Conservation (phyloP, 1,284 basidiomycete genomes). For the Microbotryomycetes sp. region DNA sequence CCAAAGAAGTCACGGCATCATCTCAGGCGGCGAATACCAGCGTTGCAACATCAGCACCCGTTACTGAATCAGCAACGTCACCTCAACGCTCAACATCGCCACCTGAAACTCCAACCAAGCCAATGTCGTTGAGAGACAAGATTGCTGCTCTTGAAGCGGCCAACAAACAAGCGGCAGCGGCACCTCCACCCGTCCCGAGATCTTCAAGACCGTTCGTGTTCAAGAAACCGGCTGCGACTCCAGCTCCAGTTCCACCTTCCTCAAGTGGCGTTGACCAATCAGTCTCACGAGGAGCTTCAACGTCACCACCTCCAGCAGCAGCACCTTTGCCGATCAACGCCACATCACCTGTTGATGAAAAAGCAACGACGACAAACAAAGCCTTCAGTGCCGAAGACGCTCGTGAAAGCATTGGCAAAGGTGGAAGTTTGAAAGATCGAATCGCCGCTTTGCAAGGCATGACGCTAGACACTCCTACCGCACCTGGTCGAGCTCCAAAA, state of each 20-base stretch:
- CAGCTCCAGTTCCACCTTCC: slow-evolving; percentile 27
- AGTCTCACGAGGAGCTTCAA: slow-evolving; percentile 23
- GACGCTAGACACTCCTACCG: slow-evolving; percentile 49
- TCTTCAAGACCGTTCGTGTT: slow-evolving; percentile 52
- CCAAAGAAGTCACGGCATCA: neutral
- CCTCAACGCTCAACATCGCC: neutral
- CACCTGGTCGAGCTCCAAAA: slow-evolving; percentile 56
- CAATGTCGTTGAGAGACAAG: slow-evolving; percentile 43
- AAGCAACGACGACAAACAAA: neutral
- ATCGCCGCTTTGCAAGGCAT: slow-evolving; percentile 84
- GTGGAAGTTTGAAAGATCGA: slow-evolving; percentile 66
- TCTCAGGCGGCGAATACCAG: slow-evolving; percentile 23
- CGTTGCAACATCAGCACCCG: slow-evolving; percentile 12
- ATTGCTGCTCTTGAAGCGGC: slow-evolving; percentile 45
- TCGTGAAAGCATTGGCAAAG: slow-evolving; percentile 20
- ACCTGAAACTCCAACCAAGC: slow-evolving; percentile 14
- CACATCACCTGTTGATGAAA: neutral
- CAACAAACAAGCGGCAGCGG: neutral
- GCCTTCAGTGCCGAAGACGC: slow-evolving; percentile 29
- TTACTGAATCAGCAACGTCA: slow-evolving; percentile 15
- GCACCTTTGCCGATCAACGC: neutral
- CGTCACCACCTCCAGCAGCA: slow-evolving; percentile 7
- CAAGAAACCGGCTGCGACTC: slow-evolving; percentile 47
- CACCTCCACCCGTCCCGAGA: slow-evolving; percentile 57
- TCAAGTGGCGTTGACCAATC: slow-evolving; percentile 16